Percentiles rank a stretch among this genome's conserved stretches.
These are phyloP conservation scores for Diaporthe eres DNA, from an alignment of 2,329 filamentous ascomycete species.

Conservation along the genomic window DNA sequence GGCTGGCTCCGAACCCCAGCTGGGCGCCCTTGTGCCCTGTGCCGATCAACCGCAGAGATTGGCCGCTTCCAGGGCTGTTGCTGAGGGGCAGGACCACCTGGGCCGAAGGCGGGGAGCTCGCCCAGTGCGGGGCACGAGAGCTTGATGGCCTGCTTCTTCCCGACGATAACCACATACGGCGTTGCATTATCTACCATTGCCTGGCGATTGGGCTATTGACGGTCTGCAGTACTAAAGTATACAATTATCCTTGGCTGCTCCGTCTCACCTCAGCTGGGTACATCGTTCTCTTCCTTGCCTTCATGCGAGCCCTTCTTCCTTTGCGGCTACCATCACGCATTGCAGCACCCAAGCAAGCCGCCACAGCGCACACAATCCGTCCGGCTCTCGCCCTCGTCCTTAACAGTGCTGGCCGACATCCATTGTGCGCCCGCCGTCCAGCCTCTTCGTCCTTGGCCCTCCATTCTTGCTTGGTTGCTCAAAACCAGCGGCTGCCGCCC, in stretches of 20 bases:
- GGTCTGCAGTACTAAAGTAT: too few relatives aligned
- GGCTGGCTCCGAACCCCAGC: conserved; percentile 19
- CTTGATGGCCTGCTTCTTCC: conserved; percentile 13
- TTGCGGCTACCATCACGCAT: conserved; percentile 4
- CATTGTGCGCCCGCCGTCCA: not conserved
- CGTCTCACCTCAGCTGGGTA: not conserved
- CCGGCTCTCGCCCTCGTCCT: not conserved
- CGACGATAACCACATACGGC: conserved; percentile 22
- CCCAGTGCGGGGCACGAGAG: conserved; percentile 12
- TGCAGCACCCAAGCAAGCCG: not conserved
- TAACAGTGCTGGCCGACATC: not conserved
- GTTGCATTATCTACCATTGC: not conserved
- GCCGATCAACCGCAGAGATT: conserved; percentile 5
- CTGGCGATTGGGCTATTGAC: not conserved
- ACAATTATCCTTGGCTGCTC: not conserved
- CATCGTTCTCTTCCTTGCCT: not conserved
- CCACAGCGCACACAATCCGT: not conserved
- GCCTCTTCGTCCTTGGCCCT: not conserved
- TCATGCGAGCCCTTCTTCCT: conserved; percentile 19
- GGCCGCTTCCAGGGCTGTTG: not conserved
- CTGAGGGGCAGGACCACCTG: not conserved
- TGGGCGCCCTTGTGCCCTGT: not conserved
- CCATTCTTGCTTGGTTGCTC: not conserved
- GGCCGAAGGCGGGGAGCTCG: conserved; percentile 11
- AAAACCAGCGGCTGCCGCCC: not conserved